These are phyloP conservation scores for Vigna trinervia DNA, from an alignment of 306 rosid species.

Conservation along the genomic window DNA sequence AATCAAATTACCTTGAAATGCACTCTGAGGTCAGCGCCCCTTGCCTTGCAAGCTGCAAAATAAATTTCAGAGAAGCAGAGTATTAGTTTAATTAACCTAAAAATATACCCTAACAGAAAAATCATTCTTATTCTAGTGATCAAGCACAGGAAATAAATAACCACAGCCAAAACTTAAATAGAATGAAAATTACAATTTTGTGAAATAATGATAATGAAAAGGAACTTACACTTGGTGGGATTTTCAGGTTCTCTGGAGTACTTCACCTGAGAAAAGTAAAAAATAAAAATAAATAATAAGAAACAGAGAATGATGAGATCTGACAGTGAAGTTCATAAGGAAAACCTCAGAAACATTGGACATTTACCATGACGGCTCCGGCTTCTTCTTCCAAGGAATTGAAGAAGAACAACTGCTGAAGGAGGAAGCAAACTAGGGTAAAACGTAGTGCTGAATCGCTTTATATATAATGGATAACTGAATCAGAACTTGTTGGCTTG, in stretches of 20 bases:
- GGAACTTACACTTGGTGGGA: slow-evolving; percentile 73
- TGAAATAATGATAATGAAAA: background rate
- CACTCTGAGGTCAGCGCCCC: slow-evolving; percentile 90
- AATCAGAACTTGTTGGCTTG: background rate
- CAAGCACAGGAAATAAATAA: background rate
- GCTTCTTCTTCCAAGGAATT: slow-evolving; percentile 4
- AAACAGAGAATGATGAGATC: background rate
- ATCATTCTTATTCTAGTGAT: background rate
- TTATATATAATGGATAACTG: slow-evolving; percentile 19
- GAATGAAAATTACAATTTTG: background rate
- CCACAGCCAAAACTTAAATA: background rate
- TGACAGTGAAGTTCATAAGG: background rate
- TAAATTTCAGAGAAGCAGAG: background rate
- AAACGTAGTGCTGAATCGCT: fast-evolving
- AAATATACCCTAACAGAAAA: background rate
- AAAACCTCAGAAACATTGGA: background rate
- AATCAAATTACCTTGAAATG: slow-evolving; percentile 78
- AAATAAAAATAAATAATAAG: background rate
- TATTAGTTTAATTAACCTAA: slow-evolving; percentile 36
- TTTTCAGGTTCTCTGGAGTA: slow-evolving; percentile 95
- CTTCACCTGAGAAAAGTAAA: slow-evolving; percentile 68
- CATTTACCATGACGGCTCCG: slow-evolving; percentile 71
- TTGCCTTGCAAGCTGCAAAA: slow-evolving; percentile 92
- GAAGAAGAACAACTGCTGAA: slow-evolving; percentile 8
- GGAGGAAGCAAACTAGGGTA: slow-evolving; percentile 13